These are phyloP conservation scores for Tetrapisispora pingtungensis DNA, from an alignment of 805 yeast species.

Conservation along the genomic window DNA sequence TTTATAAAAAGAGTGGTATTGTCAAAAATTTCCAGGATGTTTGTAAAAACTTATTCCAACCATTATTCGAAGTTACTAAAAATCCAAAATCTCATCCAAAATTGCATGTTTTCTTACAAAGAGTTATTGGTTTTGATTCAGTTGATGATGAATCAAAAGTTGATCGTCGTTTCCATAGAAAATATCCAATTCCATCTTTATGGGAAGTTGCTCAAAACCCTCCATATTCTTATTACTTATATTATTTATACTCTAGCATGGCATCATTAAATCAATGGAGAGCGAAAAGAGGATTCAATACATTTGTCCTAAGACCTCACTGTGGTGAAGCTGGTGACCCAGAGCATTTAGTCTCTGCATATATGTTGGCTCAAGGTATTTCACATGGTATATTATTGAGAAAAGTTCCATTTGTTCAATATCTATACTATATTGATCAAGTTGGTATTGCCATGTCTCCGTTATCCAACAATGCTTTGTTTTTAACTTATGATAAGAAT, in stretches of 20 bases:
- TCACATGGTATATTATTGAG: conserved; percentile 91
- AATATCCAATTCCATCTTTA: conserved; percentile 73
- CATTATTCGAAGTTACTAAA: conserved; percentile 80
- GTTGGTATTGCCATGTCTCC: conserved; percentile 99
- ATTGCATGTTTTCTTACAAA: conserved; percentile 72
- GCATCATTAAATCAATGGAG: conserved; percentile 83
- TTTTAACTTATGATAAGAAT: conserved; percentile 91
- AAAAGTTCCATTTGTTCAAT: conserved; percentile 91
- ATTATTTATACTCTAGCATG: conserved; percentile 79
- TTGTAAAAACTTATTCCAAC: conserved; percentile 69
- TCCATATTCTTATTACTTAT: conserved; percentile 93
- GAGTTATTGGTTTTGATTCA: conserved; percentile 96
- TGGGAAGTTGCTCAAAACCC: conserved; percentile 82
- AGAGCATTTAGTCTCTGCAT: conserved; percentile 87
- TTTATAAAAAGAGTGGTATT: conserved; percentile 68
- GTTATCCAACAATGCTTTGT: conserved; percentile 88
- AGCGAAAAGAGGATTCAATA: conserved; percentile 61
- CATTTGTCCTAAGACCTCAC: conserved; percentile 93
- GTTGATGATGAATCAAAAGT: conserved; percentile 96
- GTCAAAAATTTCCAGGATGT: conserved; percentile 68
- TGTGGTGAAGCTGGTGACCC: conserved; percentile 99
- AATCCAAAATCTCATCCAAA: conserved; percentile 88
- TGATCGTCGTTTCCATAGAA: conserved; percentile 72
- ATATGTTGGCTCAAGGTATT: conserved; percentile 80
- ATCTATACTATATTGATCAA: conserved; percentile 85